Conservation (phyloP, 1,139 yeast genomes). For the Diutina pseudorugosa region DNA sequence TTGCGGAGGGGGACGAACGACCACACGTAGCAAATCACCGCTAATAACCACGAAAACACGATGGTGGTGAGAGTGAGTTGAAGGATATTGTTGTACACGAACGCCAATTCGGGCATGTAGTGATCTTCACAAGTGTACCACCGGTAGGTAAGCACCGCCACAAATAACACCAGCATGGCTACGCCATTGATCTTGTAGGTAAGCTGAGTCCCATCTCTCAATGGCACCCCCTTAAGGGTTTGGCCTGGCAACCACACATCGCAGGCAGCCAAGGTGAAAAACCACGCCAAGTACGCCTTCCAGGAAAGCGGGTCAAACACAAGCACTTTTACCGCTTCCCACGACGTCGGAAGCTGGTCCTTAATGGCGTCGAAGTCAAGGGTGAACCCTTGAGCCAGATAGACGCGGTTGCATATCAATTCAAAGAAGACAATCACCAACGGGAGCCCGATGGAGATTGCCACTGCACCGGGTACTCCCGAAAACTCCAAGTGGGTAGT, state of each 20-base stretch:
- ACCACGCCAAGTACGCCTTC: slow-evolving; percentile 67
- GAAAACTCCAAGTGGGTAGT: slow-evolving; percentile 65
- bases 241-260: slow-evolving; percentile 72
- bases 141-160: slow-evolving; percentile 38
- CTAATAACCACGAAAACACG: slow-evolving; percentile 49
- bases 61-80: slow-evolving; percentile 54
- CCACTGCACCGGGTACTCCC: slow-evolving; percentile 65
- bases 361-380: slow-evolving; percentile 26
- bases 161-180: slow-evolving; percentile 36
- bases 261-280: slow-evolving; percentile 44
- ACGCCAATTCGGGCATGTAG: slow-evolving; percentile 66
- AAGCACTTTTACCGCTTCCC: slow-evolving; percentile 16
- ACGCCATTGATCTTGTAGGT: slow-evolving; percentile 76
- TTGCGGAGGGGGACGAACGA: slow-evolving; percentile 51
- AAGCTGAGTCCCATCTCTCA: slow-evolving; percentile 67
- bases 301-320: slow-evolving; percentile 36
- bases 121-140: slow-evolving; percentile 34
- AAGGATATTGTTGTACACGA: slow-evolving; percentile 55
- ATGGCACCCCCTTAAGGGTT: slow-evolving; percentile 46
- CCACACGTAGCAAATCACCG: slow-evolving; percentile 50
- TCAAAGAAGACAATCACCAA: slow-evolving; percentile 45
- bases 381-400: slow-evolving; percentile 36
- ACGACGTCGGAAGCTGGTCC: slow-evolving; percentile 15
- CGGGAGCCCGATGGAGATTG: slow-evolving; percentile 60
- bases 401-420: slow-evolving; percentile 43